phyloP scores from a whole-genome alignment of 805 yeast genomes.

The Cyberlindnera amylophila region DNA sequence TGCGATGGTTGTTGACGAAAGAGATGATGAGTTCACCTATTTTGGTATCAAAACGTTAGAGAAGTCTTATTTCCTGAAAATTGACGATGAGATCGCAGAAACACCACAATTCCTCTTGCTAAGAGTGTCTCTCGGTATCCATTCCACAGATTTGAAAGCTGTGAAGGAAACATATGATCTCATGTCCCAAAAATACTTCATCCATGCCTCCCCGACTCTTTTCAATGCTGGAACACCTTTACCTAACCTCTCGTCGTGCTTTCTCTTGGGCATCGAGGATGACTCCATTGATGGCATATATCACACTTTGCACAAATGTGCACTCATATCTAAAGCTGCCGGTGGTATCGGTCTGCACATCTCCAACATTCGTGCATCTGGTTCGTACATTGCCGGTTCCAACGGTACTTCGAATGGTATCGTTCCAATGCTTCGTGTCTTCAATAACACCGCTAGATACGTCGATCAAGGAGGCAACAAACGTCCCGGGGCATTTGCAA shows the following conservation, averaged over 20 bases:
- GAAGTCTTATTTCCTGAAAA: constrained; percentile 73
- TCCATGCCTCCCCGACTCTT: constrained; percentile 93
- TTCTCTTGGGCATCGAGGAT: constrained; percentile 84
- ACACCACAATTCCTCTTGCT: constrained; percentile 88
- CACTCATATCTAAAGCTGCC: constrained; percentile 88
- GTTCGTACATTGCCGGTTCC: constrained; percentile 86
- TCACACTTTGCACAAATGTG: constrained; percentile 82
- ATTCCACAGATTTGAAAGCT: constrained; percentile 58
- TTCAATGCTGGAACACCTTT: constrained; percentile 89
- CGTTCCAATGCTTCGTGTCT: constrained; percentile 94
- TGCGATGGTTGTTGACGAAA: constrained; percentile 66
- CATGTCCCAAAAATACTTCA: constrained; percentile 84
- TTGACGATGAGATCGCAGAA: constrained; percentile 68
- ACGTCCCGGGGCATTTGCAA: constrained; percentile 95
- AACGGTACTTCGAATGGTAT: constrained; percentile 91
- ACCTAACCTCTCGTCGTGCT: constrained; percentile 88
- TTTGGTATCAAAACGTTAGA: constrained; percentile 93
- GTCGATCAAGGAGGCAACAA: constrained; percentile 99
- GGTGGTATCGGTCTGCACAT: constrained; percentile 95
- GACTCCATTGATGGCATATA: constrained; percentile 96
- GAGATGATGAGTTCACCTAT: constrained; percentile 76
- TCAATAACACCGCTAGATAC: constrained; percentile 92
- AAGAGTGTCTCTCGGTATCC: constrained; percentile 92
- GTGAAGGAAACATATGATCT: constrained; percentile 80
- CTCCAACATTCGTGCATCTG: constrained; percentile 81